Evolutionary conservation across 345 rosid genomes (phyloP).

Genomic region (Gossypium raimondii): DNA sequence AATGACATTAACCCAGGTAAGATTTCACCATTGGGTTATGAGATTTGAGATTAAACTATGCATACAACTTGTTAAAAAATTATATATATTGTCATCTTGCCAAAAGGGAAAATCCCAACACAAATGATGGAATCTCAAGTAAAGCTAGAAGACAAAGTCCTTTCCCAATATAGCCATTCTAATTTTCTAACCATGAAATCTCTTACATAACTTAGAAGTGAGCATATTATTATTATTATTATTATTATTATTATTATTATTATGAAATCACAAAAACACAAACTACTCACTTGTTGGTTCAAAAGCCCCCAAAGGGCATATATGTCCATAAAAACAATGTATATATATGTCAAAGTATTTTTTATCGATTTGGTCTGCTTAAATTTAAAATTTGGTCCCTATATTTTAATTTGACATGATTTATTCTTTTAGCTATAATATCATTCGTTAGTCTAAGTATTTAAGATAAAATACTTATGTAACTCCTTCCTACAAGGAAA

Average conservation of each 20-base stretch:
- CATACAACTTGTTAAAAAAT: neutral
- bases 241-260: neutral
- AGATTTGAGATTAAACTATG: neutral
- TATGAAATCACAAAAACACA: neutral
- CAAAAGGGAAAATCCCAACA: neutral
- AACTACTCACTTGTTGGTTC: neutral
- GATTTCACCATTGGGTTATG: neutral
- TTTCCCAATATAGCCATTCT: neutral
- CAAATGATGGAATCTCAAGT: neutral
- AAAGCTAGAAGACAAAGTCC: neutral
- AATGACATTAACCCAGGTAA: neutral
- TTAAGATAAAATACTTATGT: no score
- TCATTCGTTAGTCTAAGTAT: neutral
- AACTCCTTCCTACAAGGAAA: no score
- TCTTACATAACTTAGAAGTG: neutral
- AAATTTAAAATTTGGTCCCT: neutral
- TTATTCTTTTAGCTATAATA: neutral
- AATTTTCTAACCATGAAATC: neutral
- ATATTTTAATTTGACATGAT: neutral
- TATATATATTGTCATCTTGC: neutral
- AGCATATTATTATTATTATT: neutral
- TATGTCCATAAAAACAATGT: neutral
- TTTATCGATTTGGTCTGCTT: no score
- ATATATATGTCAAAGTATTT: neutral
- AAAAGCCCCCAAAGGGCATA: neutral